phyloP scores from a whole-genome alignment of 176 grass and related monocot species.

The Triticum timopheevii region DNA sequence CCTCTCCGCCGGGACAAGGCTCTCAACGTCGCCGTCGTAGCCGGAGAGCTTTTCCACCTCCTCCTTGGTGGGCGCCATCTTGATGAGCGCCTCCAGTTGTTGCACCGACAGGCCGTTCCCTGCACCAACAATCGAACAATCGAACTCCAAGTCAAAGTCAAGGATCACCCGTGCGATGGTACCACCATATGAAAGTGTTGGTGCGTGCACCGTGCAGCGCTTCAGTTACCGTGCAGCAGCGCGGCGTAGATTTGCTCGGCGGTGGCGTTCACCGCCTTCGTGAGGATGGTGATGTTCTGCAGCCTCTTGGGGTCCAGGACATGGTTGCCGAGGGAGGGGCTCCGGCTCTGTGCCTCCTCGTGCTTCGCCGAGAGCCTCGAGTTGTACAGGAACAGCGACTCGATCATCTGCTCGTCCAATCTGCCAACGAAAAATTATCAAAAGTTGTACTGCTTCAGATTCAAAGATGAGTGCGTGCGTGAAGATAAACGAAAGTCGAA shows the following conservation, averaged over 20 bases:
- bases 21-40: conserved; percentile 49
- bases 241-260: conserved; percentile 67
- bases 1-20: conserved; percentile 70
- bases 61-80: conserved; percentile 89
- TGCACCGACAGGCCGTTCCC: conserved; percentile 75
- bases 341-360: conserved; percentile 77
- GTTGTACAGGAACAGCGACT: conserved; percentile 92
- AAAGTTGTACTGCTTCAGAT: background rate
- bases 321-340: conserved; percentile 70
- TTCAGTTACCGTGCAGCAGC: conserved; percentile 49
- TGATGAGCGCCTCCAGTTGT: conserved; percentile 82
- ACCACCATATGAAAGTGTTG: background rate
- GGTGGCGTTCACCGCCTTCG: conserved; percentile 78
- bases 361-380: conserved; percentile 46
- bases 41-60: conserved; percentile 70
- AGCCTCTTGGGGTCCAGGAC: conserved; percentile 82
- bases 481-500: too few relatives aligned
- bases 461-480: background rate
- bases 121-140: conserved; percentile 10
- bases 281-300: conserved; percentile 92
- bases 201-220: background rate
- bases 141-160: background rate
- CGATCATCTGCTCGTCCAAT: conserved; percentile 91
- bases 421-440: conserved; percentile 21
- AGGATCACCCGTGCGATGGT: background rate